Conservation (phyloP, 306 rosid genomes). For the Fagus crenata region DNA sequence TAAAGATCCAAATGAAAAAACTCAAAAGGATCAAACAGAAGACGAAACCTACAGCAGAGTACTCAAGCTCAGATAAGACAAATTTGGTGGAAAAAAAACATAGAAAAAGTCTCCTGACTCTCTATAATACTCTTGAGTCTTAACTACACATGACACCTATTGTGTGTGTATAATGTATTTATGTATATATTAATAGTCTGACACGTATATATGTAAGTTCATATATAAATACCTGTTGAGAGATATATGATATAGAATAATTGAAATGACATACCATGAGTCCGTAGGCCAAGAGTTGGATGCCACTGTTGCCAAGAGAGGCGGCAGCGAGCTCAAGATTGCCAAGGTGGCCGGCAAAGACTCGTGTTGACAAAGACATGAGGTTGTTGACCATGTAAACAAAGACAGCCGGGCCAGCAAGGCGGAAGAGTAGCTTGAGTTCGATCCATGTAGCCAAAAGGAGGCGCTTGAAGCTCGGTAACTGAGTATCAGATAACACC, state of each 20-base stretch:
- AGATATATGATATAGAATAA: not conserved
- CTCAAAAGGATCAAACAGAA: no score
- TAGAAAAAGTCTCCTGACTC: no score
- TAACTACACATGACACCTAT: no score
- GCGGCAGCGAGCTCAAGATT: constrained; percentile 79
- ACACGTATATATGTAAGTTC: not conserved
- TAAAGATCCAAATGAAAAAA: no score
- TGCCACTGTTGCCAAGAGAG: constrained; percentile 71
- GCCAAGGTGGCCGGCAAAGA: constrained; percentile 77
- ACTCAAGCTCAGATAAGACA: no score
- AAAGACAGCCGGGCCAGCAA: constrained; percentile 67
- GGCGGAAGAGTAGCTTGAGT: constrained; percentile 49
- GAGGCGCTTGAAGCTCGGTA: constrained; percentile 36
- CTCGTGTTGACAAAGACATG: constrained; percentile 61
- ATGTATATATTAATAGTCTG: no score
- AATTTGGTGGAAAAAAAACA: no score
- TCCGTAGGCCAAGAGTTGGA: constrained; percentile 74
- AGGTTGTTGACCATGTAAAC: constrained; percentile 63
- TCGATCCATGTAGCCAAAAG: constrained; percentile 58
- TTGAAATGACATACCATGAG: constrained; percentile 47
- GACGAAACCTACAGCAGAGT: no score
- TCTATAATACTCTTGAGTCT: no score
- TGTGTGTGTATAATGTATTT: no score
- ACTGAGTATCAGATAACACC: constrained; percentile 40
- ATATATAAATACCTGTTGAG: no score